These are phyloP conservation scores for Capillidium heterosporum DNA, from an alignment of 371 early-diverging fungal genomes.

Conservation along the genomic window DNA sequence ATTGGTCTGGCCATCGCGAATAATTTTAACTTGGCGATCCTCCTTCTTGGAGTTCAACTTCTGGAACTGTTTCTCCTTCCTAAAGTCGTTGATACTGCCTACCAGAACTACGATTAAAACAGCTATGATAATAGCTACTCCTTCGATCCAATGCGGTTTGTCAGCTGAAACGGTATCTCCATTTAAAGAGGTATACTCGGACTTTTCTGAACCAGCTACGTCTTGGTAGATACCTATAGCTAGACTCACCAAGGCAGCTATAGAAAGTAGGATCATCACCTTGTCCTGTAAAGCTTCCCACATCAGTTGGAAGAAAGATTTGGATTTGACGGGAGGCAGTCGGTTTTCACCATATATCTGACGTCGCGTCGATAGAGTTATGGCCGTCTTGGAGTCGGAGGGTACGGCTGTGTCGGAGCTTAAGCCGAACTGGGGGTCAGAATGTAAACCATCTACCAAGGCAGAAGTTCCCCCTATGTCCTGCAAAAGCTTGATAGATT, in stretches of 20 bases:
- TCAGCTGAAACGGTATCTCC: neutral
- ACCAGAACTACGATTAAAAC: slow-evolving; percentile 64
- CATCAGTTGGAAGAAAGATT: slow-evolving; percentile 47
- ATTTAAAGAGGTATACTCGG: slow-evolving; percentile 26
- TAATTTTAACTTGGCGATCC: slow-evolving; percentile 50
- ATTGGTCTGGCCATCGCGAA: slow-evolving; percentile 52
- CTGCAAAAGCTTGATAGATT: neutral
- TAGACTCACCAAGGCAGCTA: slow-evolving; percentile 74
- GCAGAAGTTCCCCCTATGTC: neutral
- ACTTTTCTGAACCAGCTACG: slow-evolving; percentile 16
- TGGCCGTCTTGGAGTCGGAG: neutral
- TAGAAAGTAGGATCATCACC: slow-evolving; percentile 43
- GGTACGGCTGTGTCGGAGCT: neutral
- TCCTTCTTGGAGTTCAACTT: slow-evolving; percentile 64
- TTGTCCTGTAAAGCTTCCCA: slow-evolving; percentile 74
- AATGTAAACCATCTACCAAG: neutral
- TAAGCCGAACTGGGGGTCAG: neutral
- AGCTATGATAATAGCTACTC: slow-evolving; percentile 60
- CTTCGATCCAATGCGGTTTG: slow-evolving; percentile 43
- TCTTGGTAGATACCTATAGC: slow-evolving; percentile 76
- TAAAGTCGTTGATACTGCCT: slow-evolving; percentile 66
- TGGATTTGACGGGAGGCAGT: slow-evolving; percentile 41
- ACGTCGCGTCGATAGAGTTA: slow-evolving; percentile 10
- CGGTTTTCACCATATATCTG: slow-evolving; percentile 39
- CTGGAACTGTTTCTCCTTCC: slow-evolving; percentile 71